A percentile compares a stretch with the other conserved stretches of the same genome.
phyloP scores from a whole-genome alignment of 1,284 basidiomycete genomes.

The Trichosporon asahii region DNA sequence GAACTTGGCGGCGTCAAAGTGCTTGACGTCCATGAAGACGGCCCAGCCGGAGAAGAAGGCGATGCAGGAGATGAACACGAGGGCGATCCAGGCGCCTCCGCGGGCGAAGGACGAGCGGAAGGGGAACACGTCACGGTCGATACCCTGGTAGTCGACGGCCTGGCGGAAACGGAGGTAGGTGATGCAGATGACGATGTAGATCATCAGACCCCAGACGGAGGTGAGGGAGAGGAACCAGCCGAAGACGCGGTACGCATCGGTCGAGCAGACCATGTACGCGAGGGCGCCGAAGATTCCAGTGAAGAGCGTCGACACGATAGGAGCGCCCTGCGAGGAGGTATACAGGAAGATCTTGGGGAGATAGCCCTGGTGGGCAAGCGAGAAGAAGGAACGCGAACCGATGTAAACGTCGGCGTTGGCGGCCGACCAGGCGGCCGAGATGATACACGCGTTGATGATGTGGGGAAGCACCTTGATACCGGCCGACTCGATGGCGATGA shows the following conservation, averaged over 20 bases:
- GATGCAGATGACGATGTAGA: conserved; percentile 19
- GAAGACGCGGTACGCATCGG: conserved; percentile 64
- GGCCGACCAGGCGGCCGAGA: conserved; percentile 55
- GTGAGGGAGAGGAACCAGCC: conserved; percentile 59
- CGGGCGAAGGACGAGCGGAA: conserved; percentile 17
- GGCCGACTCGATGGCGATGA: conserved; percentile 64
- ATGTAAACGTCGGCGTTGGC: conserved; percentile 59
- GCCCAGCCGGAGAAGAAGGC: conserved; percentile 29
- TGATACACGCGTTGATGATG: conserved; percentile 64
- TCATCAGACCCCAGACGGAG: conserved; percentile 10
- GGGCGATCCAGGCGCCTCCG: conserved; percentile 10
- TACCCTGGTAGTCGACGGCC: conserved; percentile 49
- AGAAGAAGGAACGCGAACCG: conserved; percentile 57
- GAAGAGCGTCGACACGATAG: conserved; percentile 57
- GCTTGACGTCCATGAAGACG: conserved; percentile 18
- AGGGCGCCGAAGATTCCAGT: conserved; percentile 61
- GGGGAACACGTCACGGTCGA: conserved; percentile 29
- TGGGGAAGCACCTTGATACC: conserved; percentile 71
- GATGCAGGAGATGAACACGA: conserved; percentile 23
- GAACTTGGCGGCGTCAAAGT: conserved; percentile 1
- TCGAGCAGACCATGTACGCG: conserved; percentile 64
- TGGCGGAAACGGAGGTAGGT: conserved; percentile 49
- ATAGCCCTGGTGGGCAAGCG: conserved; percentile 53
- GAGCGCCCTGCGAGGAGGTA: conserved; percentile 48
- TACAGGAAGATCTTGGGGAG: conserved; percentile 58